Evolutionary conservation across 768 basidiomycete species (phyloP), one percentile per base, ranked within the genome.

Genomic region (Daedaleopsis sinensis): DNA sequence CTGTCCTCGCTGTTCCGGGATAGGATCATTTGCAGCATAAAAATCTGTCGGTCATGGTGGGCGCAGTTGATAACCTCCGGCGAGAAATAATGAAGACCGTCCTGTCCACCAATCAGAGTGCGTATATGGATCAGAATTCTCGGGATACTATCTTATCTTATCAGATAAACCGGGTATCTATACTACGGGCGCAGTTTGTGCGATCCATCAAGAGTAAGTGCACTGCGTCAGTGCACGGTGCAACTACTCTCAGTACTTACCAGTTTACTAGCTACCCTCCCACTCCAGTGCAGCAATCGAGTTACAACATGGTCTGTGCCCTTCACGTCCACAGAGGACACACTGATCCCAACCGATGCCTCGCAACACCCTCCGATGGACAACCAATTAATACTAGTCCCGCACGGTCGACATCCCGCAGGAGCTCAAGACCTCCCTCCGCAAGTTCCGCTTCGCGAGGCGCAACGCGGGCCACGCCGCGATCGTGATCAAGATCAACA

Each of bases 401-500:
- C 78, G 79, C 71, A 94, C 92, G 50, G 94, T 96, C 57, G 94
- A 96, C 71, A 93, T 95, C 69, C 91, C 92, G 0, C 81, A 87
- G 66, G 79, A 81, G 49, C 82, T 96, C 73, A 91, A 90, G 73
- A 85, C 89, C 64, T 78, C 85, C 24, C 84, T 96, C 44, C 86
- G 89, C 74, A 94, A 94, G 71, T 96, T 96, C 77, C 78, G 91
- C 15, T 90, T 93, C 58, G 78, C 78, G 5, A 84, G 89, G 23
- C 85, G 82, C 68, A 82, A 81, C 47, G 74, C 80, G 19, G 90
- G 87, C 42, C 88, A 82, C 67, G 88, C 92, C 24, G 94, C 93
- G 16, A 79, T 96, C 56, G 78, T 94, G 67, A 87, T 96, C 75
- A 96, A 95, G 85, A 93, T 96, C 76, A 89, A 95, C 82, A 95